Evolutionary conservation across 2,329 filamentous ascomycete genomes (phyloP), one percentile per base, ranked within the genome.

Genomic region (Madurella mycetomatis): DNA sequence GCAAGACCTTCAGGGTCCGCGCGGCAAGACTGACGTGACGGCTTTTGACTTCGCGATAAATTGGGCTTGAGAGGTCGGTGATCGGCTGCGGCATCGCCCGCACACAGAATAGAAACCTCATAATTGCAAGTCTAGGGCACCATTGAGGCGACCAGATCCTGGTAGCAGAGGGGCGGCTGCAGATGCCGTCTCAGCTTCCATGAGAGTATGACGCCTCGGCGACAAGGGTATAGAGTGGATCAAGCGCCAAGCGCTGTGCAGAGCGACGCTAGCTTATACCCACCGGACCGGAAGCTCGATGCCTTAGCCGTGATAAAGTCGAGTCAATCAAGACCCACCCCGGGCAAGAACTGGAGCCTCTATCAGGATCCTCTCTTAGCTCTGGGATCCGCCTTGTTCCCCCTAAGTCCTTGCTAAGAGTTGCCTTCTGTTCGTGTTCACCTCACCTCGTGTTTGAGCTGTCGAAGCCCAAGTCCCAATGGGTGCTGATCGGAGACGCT

Each of bases 171-270:
- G 54, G 49, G 42, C 39, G 52, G 45, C 50, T 49, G 54, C 54
- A 55, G 54, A 55, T 58, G 37, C 53, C 25, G 49, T 50, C 54
- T 57, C 59, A 59, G 56, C 59, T 53, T 50, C 34, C 40, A 39
- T 46, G 34, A 40, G 46, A 50, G 54, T 49, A 62, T 62, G 60
- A 62, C 60, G 60, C 60, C 50, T 55, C 52, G 47, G 3, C 17
- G 44, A 48, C 57, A 60, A 50, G 60, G 60, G 34, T 60, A 9
- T 39, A 32, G 30, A 25, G 13, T 15, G 39, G 31, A 32, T 30
- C 47, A 18, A 17, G 31, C 32, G 56, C 56, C 53, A 58, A 56
- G 58, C 18, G 2, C 15, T 13, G 8, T 34, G 30, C 37, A 18
- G 32, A 47, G 40, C 49, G 41, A 51, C 47, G 53, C 55, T 49